These are phyloP conservation scores for Penicillium brevicompactum DNA, from an alignment of 2,329 filamentous ascomycete genomes.

Conservation along the genomic window DNA sequence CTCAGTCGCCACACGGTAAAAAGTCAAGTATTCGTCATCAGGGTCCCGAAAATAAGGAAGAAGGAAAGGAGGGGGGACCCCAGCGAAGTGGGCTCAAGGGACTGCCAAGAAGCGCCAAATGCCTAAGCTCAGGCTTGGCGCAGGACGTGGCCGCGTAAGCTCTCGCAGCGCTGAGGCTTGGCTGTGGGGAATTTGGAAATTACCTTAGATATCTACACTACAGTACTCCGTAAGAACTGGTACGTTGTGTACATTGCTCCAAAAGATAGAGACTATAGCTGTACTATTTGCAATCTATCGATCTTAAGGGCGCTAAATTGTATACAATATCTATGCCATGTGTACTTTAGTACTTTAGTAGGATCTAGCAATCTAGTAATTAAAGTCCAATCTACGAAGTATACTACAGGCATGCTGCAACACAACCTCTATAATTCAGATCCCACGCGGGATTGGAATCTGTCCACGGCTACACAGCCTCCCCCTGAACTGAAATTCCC, in stretches of 20 bases:
- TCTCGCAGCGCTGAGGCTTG: conserved; percentile 10
- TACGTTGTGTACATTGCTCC: not conserved
- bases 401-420: not conserved
- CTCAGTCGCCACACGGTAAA: conserved; percentile 9
- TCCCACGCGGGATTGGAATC: conserved; percentile 1
- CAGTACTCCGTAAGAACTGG: no score
- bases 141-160: conserved; percentile 28
- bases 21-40: conserved; percentile 8
- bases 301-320: not conserved
- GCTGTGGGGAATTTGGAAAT: conserved; percentile 19
- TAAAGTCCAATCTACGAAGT: not conserved
- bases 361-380: no score
- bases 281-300: not conserved
- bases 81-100: not conserved
- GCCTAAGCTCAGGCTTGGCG: conserved; percentile 31
- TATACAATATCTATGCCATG: not conserved
- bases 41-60: not conserved
- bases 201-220: not conserved
- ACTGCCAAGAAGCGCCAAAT: conserved; percentile 27
- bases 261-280: not conserved
- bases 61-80: conserved; percentile 2
- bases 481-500: conserved; percentile 24
- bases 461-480: conserved; percentile 24
- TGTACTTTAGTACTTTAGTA: not conserved
- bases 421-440: not conserved